Evolutionary conservation across 352 stramenopile species (phyloP), one percentile per base, ranked within the genome.

Genomic region (Phytopythium cucurbitacearum): DNA sequence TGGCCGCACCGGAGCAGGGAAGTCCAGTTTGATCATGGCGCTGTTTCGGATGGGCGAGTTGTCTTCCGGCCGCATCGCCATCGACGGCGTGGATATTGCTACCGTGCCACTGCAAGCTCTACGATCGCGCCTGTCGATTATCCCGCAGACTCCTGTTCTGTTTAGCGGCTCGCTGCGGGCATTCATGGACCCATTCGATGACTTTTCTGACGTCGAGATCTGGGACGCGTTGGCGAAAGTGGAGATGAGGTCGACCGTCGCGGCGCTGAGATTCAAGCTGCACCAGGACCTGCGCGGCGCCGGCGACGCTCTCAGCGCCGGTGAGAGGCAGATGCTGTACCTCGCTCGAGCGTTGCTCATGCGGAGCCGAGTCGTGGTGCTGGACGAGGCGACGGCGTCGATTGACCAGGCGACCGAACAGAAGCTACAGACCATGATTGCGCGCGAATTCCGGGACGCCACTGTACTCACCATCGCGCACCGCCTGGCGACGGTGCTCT

Each of bases 381-480:
- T 91, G 40, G 81, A 91, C 40, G 81, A 91, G 48, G 81, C 81
- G 9, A 92, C 80, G 3, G 65, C 72, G 16, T 60, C 72, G 2
- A 70, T 97, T 38, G 89, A 97, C 51, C 79, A 91, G 52, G 82
- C 77, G 10, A 97, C 73, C 9, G 80, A 89, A 43, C 38, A 60
- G 9, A 60, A 64, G 12, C 56, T 91, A 1, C 77, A 91, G 51
- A 46, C 59, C 3, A 64, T 81, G 43, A 96, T 98, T 50, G 73
- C 69, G 13, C 65, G 53, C 33, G 69, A 64, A 12, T 98, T 99
- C 57, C 56, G 51, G 3, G 57, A 80, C 7, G 96, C 80, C 28
- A 99, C 97, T 0, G 69, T 98, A 32, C 57, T 99, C 1, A 98
- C 91, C 0, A 98, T 99, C 53, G 93, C 94, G 5, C 93, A 98